Evolutionary conservation across 305 asterid genomes (phyloP).

Genomic region (Fraxinus velutina): DNA sequence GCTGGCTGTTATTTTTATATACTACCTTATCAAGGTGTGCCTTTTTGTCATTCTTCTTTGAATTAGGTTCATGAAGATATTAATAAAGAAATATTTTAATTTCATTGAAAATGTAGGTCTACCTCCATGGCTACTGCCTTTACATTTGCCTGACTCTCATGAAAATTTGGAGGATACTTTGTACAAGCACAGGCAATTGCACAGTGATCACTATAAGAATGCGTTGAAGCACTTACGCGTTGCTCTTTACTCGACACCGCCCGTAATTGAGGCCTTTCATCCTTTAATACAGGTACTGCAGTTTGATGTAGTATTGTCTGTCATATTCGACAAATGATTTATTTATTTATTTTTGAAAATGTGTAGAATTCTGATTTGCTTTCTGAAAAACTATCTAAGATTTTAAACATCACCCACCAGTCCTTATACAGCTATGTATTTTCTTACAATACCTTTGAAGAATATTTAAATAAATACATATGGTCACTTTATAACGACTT

Average conservation of each 20-base stretch:
- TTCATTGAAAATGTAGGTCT: constrained; percentile 44
- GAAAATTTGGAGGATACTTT: constrained; percentile 55
- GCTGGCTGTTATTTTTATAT: background rate
- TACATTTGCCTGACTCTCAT: constrained; percentile 51
- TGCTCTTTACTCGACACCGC: constrained; percentile 59
- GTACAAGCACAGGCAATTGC: constrained; percentile 42
- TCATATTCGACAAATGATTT: constrained; percentile 11
- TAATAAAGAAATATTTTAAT: constrained; percentile 16
- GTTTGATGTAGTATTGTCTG: constrained; percentile 3
- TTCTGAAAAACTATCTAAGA: background rate
- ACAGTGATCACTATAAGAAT: constrained; percentile 41
- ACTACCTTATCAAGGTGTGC: background rate
- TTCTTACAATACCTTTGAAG: background rate
- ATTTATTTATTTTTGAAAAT: background rate
- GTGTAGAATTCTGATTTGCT: background rate
- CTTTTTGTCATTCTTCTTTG: constrained; percentile 13
- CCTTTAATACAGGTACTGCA: constrained; percentile 74
- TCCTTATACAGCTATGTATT: background rate
- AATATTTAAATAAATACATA: background rate
- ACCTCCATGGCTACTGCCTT: constrained; percentile 78
- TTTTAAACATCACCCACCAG: background rate
- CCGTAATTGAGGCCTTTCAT: constrained; percentile 69
- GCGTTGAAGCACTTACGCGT: constrained; percentile 57
- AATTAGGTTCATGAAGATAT: constrained; percentile 17
- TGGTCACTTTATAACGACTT: background rate